phyloP scores from a whole-genome alignment of 805 yeast genomes.

The Sugiyamaella americana region DNA sequence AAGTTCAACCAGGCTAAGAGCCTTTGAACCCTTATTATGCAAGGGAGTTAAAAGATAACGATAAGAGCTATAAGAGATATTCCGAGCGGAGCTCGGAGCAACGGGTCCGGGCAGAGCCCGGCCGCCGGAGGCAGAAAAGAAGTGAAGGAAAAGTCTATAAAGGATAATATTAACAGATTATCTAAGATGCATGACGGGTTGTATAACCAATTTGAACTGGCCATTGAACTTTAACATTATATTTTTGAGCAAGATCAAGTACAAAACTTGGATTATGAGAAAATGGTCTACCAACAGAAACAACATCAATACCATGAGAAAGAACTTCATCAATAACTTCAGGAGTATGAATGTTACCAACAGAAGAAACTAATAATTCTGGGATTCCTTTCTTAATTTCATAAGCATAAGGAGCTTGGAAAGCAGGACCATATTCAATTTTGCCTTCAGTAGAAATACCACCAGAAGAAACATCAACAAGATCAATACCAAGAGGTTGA shows the following conservation, averaged over 20 bases:
- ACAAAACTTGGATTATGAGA: conserved; percentile 47
- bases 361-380: conserved; percentile 40
- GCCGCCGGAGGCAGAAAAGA: neutral
- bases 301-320: conserved; percentile 42
- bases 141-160: neutral
- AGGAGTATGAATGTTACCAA: conserved; percentile 40
- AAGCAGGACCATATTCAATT: conserved; percentile 33
- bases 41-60: too few species aligned
- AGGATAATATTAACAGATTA: neutral
- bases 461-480: conserved; percentile 52
- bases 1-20: too few species aligned
- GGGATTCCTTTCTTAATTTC: conserved; percentile 42
- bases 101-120: neutral
- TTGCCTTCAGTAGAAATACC: conserved; percentile 40
- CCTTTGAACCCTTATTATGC: too few species aligned
- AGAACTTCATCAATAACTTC: conserved; percentile 37
- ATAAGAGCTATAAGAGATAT: too few species aligned
- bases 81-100: too few species aligned
- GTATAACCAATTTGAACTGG: conserved; percentile 27
- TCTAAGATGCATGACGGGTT: neutral
- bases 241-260: conserved; percentile 45
- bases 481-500: conserved; percentile 38
- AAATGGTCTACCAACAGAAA: conserved; percentile 42
- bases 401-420: conserved; percentile 38
- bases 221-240: conserved; percentile 38